Base-by-base conservation (phyloP, 208 protist genomes). In the Acanthamoeba culbertsoni region DNA sequence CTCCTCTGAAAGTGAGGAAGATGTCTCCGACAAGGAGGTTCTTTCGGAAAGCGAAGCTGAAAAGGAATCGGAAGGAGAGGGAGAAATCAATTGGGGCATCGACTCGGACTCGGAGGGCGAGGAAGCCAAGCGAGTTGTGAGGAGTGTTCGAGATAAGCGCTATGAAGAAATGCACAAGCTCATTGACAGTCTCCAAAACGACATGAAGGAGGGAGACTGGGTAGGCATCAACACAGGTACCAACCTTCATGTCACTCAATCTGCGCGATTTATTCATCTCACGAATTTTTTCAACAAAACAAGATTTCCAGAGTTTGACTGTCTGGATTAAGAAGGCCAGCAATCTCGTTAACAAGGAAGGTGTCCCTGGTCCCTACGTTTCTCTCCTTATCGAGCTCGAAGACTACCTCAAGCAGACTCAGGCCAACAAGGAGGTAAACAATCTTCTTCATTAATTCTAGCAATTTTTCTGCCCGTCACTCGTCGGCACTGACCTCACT, bases 151-250 rank as follows among this genome's bases (percentile, higher is more conserved):
- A 42, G 82, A 89, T 26, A 89, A 89, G 82, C 82, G 82, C 51
- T 89, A 89, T 65, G 82, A 89, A 33, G 82, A 89, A 31, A 89
- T 89, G 82, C 28, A 89, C 82, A 89, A 89, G 55, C 46, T 89
- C 82, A 59, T 89, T 23, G 82, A 89, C n/a, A 65, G 31, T 33
- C 51, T 89, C 51, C 31, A 59, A 3, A 65, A 89, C 10, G 53
- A 89, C 82, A 59, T 89, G 31, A 45, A 65, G 51, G 42, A 68
- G 35, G 55, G 18, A n/a, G 37, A 89, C 46, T 89, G 82, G 82
- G 55, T 68, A 5, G 37, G 10, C 31, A 89, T 89, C 82, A 65
- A 59, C 82, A 65, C 82, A 5, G 51, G 82, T 89, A 68, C 82
- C n/a, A n/a, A n/a, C n/a, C n/a, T n/a, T n/a, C n/a, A n/a, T n/a